These are phyloP conservation scores for Sugiyamaella sp. DNA, from an alignment of 1,139 yeast genomes.

Conservation along the genomic window DNA sequence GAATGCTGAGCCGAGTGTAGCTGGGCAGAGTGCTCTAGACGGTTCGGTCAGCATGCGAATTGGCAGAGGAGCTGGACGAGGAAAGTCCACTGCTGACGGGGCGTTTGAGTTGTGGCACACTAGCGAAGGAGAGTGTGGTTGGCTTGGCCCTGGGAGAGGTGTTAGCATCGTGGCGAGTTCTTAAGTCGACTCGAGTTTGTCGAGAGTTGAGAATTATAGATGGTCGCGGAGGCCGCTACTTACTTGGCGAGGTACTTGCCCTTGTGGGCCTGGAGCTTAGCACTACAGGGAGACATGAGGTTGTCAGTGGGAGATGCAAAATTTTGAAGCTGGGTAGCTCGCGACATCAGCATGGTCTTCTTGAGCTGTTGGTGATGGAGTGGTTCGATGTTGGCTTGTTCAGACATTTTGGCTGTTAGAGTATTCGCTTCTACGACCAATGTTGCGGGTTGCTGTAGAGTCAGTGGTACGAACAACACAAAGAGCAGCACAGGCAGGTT, in stretches of 20 bases:
- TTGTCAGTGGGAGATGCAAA: slow-evolving; percentile 63
- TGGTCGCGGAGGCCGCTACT: slow-evolving; percentile 16
- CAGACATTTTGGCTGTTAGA: neutral
- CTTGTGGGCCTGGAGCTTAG: slow-evolving; percentile 55
- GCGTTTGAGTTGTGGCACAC: slow-evolving; percentile 10
- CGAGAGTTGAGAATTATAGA: neutral
- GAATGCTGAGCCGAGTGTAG: neutral
- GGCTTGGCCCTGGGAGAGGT: slow-evolving; percentile 16
- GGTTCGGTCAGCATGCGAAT: neutral
- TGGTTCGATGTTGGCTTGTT: slow-evolving; percentile 13
- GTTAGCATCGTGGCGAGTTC: slow-evolving; percentile 1
- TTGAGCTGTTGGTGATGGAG: slow-evolving; percentile 19
- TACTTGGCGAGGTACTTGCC: slow-evolving; percentile 44
- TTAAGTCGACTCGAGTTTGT: too few species aligned
- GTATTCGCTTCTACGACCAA: neutral
- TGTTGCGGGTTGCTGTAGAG: neutral
- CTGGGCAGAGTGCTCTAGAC: neutral
- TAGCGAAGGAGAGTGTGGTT: slow-evolving; percentile 10
- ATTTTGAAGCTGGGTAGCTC: slow-evolving; percentile 28
- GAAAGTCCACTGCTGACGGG: neutral
- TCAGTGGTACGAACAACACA: too few species aligned
- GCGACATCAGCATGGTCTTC: slow-evolving; percentile 13
- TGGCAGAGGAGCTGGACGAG: slow-evolving; percentile 8
- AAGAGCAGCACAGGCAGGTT: too few species aligned
- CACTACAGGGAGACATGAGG: slow-evolving; percentile 59